phyloP scores from a whole-genome alignment of 2,329 filamentous ascomycete genomes.

The Biscogniauxia marginata region DNA sequence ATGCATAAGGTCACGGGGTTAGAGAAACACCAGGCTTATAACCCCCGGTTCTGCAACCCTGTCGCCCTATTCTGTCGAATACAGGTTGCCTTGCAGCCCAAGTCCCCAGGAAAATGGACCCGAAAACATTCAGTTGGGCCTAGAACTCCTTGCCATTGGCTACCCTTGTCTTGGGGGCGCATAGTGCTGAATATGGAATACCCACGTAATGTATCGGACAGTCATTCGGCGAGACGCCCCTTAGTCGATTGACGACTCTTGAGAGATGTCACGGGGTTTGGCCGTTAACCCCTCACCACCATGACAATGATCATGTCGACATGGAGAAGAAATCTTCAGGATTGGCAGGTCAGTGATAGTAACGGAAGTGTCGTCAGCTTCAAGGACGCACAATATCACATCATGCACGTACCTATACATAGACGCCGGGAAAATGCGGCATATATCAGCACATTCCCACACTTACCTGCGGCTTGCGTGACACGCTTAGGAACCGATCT shows the following conservation, averaged over 20 bases:
- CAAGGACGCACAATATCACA: background rate
- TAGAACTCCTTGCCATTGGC: constrained; percentile 10
- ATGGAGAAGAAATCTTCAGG: constrained; percentile 5
- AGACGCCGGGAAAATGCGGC: constrained; percentile 7
- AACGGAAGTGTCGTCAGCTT: background rate
- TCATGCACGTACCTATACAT: background rate
- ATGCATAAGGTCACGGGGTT: constrained; percentile 28
- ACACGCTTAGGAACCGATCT: constrained; percentile 10
- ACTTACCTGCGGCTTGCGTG: constrained; percentile 6
- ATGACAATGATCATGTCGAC: background rate
- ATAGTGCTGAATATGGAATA: background rate
- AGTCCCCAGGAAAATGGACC: constrained; percentile 15
- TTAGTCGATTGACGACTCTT: background rate
- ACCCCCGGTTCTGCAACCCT: constrained; percentile 18
- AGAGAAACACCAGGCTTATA: constrained; percentile 13
- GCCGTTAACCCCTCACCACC: background rate
- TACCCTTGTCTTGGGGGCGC: background rate
- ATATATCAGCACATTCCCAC: constrained; percentile 19
- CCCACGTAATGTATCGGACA: background rate
- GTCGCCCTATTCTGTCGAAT: constrained; percentile 16
- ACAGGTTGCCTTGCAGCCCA: constrained; percentile 25
- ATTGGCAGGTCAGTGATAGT: background rate
- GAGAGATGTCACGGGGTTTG: background rate
- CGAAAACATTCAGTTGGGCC: constrained; percentile 6
- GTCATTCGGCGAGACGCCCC: background rate